Evolutionary conservation across 2,329 filamentous ascomycete species (phyloP), one percentile per base, ranked within the genome.

Genomic region (Diaporthe destruens): DNA sequence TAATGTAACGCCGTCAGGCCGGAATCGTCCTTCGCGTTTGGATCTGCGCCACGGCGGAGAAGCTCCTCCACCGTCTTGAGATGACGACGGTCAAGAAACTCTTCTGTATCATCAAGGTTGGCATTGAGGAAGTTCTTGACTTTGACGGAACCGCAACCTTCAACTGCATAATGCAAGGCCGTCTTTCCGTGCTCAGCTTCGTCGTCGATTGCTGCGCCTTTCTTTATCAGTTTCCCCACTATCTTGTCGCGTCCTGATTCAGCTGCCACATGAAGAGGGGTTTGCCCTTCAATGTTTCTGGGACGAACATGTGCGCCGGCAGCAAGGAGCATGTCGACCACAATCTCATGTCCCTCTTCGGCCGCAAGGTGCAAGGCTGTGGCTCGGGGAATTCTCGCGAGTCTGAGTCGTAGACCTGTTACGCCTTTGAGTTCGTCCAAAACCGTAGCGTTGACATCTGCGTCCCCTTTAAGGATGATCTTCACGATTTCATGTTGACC

Each of bases 311-410:
- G 4, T 39, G 57, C 57, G 20, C 23, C 8, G 23, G 57, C 57
- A 23, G 14, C 42, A 29, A 63, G 57, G 7, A 63, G 42, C 57
- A 63, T 42, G 5, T 63, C 36, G 23, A 25, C 12, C 42, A 47
- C 57, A 42, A 39, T 16, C 36, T 63, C 42, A 36, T 63, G 34
- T 47, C 36, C 57, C 14, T 29, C n/a, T 25, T 42, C 34, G 23
- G 57, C 34, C 42, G 57, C 57, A 44, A 42, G 18, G 42, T 63
- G 57, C 25, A 63, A 63, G 34, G 57, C 12, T 63, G 57, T 63
- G 57, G 34, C 42, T 34, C 42, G 12, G 57, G 4, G 23, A 20
- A 9, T 6, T 44, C n/a, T 11, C 32, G 9, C 5, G 20, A 44
- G 2, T 44, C 57, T 36, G 9, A 32, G 32, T 7, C 25, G 12